phyloP scores from a whole-genome alignment of 169 alveolate genomes.

The Plasmodium fragile region DNA sequence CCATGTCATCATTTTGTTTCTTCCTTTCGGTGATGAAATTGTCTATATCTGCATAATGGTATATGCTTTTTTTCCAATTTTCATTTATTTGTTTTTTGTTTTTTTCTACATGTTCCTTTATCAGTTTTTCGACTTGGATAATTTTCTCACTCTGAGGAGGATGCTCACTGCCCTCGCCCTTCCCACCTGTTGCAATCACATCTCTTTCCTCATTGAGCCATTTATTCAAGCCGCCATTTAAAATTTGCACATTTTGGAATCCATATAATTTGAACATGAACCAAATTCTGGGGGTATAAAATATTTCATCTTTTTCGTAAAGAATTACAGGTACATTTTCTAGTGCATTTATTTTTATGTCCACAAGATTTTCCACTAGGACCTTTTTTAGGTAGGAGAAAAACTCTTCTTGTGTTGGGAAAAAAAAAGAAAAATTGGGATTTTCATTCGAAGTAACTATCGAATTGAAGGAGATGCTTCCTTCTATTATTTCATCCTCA shows the following conservation, averaged over 20 bases:
- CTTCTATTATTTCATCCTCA: conserved; percentile 49
- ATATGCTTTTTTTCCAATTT: conserved; percentile 28
- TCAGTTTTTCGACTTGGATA: not conserved
- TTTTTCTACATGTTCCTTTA: conserved; percentile 36
- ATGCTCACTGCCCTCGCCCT: not conserved
- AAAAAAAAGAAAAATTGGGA: conserved; percentile 53
- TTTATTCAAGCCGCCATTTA: conserved; percentile 75
- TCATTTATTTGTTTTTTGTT: conserved; percentile 3
- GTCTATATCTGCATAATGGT: conserved; percentile 51
- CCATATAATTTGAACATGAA: conserved; percentile 56
- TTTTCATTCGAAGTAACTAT: conserved; percentile 23
- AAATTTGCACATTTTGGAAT: conserved; percentile 29
- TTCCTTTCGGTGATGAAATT: conserved; percentile 8
- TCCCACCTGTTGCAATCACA: not conserved
- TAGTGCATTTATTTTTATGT: not conserved
- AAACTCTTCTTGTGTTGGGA: conserved; percentile 51
- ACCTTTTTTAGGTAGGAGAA: conserved; percentile 22
- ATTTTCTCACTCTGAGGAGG: not conserved
- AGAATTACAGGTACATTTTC: conserved; percentile 55
- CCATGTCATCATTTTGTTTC: not conserved
- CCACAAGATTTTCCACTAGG: conserved; percentile 7
- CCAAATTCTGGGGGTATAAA: conserved; percentile 69
- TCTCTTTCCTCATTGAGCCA: conserved; percentile 50
- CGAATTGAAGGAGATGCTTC: conserved; percentile 45
- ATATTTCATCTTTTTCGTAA: conserved; percentile 63